Base-by-base conservation (phyloP, 73 alveolate genomes). In the Vitrella brassicaformis region DNA sequence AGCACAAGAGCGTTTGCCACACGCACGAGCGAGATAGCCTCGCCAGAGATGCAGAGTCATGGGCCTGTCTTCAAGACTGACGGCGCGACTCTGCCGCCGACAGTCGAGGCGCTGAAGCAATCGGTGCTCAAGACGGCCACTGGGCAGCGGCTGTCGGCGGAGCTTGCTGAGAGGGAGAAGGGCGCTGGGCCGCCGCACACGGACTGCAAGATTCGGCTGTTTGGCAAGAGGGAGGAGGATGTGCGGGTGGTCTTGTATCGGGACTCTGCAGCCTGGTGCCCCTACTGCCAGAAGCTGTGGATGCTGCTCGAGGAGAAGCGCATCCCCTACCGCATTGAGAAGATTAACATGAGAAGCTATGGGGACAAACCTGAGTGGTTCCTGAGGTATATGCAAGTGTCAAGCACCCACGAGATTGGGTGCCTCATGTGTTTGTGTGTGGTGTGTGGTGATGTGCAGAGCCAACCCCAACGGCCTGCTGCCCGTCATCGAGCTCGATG, bases 361-460 rank as follows among this genome's bases (percentile, higher is more conserved):
- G 84, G 84, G n/a, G 84, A 78, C 78, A 78, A 78, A 47, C 78
- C 84, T 26, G 29, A 71, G 31, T 66, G 47, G 84, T 78, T 78
- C 64, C 28, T 78, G 73, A 27, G 22, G 28, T 10, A 66, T 78
- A 78, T 78, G 31, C 84, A n/a, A n/a, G n/a, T n/a, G n/a, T n/a
- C n/a, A n/a, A n/a, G n/a, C n/a, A n/a, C n/a, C n/a, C n/a, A n/a
- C n/a, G n/a, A n/a, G n/a, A n/a, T n/a, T n/a, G n/a, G n/a, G n/a
- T n/a, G n/a, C n/a, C n/a, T n/a, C n/a, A n/a, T n/a, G n/a, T n/a
- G n/a, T n/a, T n/a, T n/a, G n/a, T n/a, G n/a, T n/a, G n/a, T n/a
- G n/a, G n/a, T n/a, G n/a, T n/a, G n/a, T n/a, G n/a, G n/a, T n/a
- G n/a, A n/a, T n/a, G n/a, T n/a, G n/a, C n/a, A n/a, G n/a, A n/a